phyloP scores from a whole-genome alignment of 2,329 filamentous ascomycete genomes.

The Paecilomyces fulvus region DNA sequence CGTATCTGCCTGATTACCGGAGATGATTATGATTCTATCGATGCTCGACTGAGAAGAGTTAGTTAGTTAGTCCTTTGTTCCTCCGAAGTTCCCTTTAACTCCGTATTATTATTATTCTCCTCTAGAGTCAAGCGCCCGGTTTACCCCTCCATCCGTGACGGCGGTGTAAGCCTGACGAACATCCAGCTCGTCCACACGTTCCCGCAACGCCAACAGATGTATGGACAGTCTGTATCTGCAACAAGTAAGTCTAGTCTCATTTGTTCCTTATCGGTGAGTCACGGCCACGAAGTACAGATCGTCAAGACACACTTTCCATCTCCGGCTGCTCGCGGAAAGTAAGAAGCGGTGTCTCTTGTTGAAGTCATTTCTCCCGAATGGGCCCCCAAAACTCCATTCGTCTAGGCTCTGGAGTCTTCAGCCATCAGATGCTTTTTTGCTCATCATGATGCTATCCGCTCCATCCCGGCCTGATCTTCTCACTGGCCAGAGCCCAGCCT shows the following conservation, averaged over 20 bases:
- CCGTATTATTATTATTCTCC: neutral
- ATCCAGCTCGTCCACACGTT: neutral
- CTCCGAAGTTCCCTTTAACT: neutral
- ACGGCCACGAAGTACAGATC: neutral
- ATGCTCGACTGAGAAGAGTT: too few species aligned
- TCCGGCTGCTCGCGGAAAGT: slow-evolving; percentile 4
- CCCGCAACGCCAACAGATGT: neutral
- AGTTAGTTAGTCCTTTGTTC: too few species aligned
- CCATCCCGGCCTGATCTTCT: neutral
- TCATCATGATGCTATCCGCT: slow-evolving; percentile 2
- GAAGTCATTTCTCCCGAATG: neutral
- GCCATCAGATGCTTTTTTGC: neutral
- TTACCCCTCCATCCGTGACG: neutral
- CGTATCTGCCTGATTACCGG: too few species aligned
- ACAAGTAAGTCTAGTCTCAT: neutral
- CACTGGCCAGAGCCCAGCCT: neutral
- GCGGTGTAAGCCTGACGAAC: neutral
- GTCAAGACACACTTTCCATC: neutral
- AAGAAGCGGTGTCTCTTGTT: neutral
- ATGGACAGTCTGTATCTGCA: neutral
- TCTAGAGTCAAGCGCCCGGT: neutral
- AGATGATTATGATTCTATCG: too few species aligned
- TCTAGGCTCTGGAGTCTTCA: neutral
- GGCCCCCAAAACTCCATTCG: neutral
- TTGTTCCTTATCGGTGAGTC: neutral